These are phyloP conservation scores for Cicer bijugum DNA, from an alignment of 306 rosid genomes.

Conservation along the genomic window DNA sequence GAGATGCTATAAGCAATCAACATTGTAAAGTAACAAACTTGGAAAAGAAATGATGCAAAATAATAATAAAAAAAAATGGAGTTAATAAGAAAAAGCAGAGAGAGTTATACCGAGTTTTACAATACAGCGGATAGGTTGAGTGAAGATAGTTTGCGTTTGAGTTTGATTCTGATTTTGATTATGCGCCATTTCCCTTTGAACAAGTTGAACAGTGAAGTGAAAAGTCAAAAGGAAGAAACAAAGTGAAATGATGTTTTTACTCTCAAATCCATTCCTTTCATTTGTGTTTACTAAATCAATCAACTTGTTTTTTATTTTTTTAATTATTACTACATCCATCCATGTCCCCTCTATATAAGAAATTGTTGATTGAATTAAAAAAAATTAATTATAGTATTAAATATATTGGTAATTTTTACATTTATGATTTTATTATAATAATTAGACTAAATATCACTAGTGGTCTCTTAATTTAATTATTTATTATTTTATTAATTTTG, in stretches of 20 bases:
- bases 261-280: too few species aligned
- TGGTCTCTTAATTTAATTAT: too few species aligned
- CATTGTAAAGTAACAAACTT: constrained; percentile 34
- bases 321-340: too few species aligned
- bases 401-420: too few species aligned
- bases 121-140: constrained; percentile 74
- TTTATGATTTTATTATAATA: too few species aligned
- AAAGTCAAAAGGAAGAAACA: constrained; percentile 16
- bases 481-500: too few species aligned
- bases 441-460: too few species aligned
- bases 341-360: too few species aligned
- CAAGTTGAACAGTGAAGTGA: background rate
- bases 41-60: constrained; percentile 36
- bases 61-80: background rate
- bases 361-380: too few species aligned
- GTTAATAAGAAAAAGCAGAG: background rate
- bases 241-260: background rate
- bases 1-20: background rate
- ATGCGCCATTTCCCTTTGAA: constrained; percentile 42
- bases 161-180: constrained; percentile 43
- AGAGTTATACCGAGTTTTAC: constrained; percentile 71
- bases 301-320: too few species aligned
- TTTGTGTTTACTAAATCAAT: too few species aligned
- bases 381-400: too few species aligned
- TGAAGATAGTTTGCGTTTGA: constrained; percentile 37